Evolutionary conservation across 2,329 filamentous ascomycete species (phyloP), one percentile per base, ranked within the genome.

Genomic region (Alternaria consortialis): DNA sequence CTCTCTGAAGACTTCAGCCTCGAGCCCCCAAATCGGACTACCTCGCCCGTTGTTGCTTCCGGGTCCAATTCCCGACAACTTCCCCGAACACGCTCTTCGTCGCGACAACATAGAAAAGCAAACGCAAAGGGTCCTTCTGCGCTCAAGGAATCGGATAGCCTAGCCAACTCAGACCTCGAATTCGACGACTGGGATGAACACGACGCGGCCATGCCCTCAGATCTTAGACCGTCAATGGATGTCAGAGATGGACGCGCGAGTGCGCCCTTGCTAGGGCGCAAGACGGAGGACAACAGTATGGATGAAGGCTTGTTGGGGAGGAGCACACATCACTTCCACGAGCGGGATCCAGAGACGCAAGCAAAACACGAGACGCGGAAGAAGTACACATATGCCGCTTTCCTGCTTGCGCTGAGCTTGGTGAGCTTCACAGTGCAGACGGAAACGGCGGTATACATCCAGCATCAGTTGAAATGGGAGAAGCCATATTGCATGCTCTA

Each of bases 401-500:
- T 93, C 68, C 97, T 97, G 79, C 85, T 99, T 62, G 80, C 90
- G 31, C 76, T 97, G 68, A 95, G 91, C 75, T 84, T 99, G 74
- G 82, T 97, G 60, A 91, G 91, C 74, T 99, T 99, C 77, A 92
- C 93, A 48, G 84, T 97, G 6, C 95, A 99, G 85, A 98, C 95
- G 4, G 94, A 98, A 84, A 93, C 97, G 55, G 94, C 94, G 11
- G 90, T 96, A 9, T 94, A 97, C 81, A 95, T 99, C 63, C 94
- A 98, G 82, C 90, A 94, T 77, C 89, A 95, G 62, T 81, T 97
- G 65, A 89, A 91, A 65, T 99, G 95, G 95, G 88, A 96, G 81
- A 99, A 99, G 83, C 92, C 95, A n/a, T 99, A 97, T 82, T 97
- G 93, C 84, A 99, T 99, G 95, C 88, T 99, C 85, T 97, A 97